A percentile compares a stretch with the other conserved stretches of the same genome.
phyloP scores from a whole-genome alignment of 441 rosid genomes.

The Populus hybrid region DNA sequence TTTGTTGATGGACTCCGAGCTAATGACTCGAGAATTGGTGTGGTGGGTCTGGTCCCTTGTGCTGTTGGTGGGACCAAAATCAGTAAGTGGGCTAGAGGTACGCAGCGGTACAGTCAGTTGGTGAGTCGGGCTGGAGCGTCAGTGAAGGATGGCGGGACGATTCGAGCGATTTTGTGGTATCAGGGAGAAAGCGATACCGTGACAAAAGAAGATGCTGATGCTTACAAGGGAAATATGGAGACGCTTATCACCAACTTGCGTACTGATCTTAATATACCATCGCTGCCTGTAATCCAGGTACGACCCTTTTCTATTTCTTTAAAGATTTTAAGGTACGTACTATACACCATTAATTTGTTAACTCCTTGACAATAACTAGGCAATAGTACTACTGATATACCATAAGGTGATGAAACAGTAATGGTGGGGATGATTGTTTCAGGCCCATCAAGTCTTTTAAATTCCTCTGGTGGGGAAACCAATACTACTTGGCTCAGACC shows the following conservation, averaged over 20 bases:
- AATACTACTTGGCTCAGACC: not conserved
- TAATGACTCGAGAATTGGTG: conserved; percentile 5
- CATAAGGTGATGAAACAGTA: too few relatives aligned
- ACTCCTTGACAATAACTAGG: too few relatives aligned
- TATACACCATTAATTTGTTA: too few relatives aligned
- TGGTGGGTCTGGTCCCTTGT: conserved; percentile 77
- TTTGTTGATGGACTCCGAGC: conserved; percentile 53
- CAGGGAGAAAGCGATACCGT: conserved; percentile 86
- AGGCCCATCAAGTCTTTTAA: too few relatives aligned
- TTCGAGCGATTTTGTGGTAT: conserved; percentile 74
- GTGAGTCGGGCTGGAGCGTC: conserved; percentile 59
- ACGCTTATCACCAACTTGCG: conserved; percentile 47
- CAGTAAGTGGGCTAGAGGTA: conserved; percentile 70
- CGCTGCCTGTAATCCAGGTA: conserved; percentile 80
- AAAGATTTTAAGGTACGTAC: too few relatives aligned
- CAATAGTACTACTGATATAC: too few relatives aligned
- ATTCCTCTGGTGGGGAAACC: not conserved
- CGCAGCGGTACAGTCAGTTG: conserved; percentile 49
- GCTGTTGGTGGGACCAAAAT: conserved; percentile 89
- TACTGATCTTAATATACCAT: conserved; percentile 55
- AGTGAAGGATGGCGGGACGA: conserved; percentile 43
- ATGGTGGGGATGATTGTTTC: too few relatives aligned
- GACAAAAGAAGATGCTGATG: conserved; percentile 46
- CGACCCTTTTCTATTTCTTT: not conserved
- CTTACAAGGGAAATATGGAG: conserved; percentile 56